These are phyloP conservation scores for Pueraria montana DNA, from an alignment of 306 rosid species.

Conservation along the genomic window DNA sequence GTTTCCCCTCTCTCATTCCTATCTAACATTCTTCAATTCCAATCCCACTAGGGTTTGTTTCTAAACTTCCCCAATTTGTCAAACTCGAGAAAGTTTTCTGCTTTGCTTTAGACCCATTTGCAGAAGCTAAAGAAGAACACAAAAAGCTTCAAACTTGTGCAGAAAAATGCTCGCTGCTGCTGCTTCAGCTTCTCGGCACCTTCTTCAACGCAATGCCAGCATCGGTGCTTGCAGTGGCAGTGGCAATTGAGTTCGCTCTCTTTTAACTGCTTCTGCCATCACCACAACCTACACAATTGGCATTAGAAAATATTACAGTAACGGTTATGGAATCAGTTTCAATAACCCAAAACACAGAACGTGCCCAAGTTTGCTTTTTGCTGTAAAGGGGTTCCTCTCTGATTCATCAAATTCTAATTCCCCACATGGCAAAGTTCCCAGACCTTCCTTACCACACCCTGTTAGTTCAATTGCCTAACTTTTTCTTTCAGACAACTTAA, in stretches of 20 bases:
- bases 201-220: conserved; percentile 54
- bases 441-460: conserved; percentile 43
- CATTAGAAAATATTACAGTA: conserved; percentile 3
- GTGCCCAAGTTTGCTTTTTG: conserved; percentile 40
- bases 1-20: too few relatives aligned
- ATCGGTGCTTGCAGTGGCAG: conserved; percentile 26
- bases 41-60: conserved; percentile 40
- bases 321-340: conserved; percentile 29
- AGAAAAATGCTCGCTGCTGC: conserved; percentile 60
- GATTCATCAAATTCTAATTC: conserved; percentile 53
- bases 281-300: conserved; percentile 34
- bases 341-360: conserved; percentile 41
- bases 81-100: background rate
- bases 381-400: conserved; percentile 58
- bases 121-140: background rate
- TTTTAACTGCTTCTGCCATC: conserved; percentile 46
- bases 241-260: conserved; percentile 44
- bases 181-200: conserved; percentile 56
- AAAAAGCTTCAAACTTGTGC: background rate
- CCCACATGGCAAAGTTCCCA: conserved; percentile 42
- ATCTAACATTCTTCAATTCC: background rate
- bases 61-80: background rate
- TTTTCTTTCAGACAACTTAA: background rate
- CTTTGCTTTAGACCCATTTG: background rate
- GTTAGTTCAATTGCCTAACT: conserved; percentile 50